phyloP scores from a whole-genome alignment of 2,329 filamentous ascomycete species.

The Microcyclospora pomicola region DNA sequence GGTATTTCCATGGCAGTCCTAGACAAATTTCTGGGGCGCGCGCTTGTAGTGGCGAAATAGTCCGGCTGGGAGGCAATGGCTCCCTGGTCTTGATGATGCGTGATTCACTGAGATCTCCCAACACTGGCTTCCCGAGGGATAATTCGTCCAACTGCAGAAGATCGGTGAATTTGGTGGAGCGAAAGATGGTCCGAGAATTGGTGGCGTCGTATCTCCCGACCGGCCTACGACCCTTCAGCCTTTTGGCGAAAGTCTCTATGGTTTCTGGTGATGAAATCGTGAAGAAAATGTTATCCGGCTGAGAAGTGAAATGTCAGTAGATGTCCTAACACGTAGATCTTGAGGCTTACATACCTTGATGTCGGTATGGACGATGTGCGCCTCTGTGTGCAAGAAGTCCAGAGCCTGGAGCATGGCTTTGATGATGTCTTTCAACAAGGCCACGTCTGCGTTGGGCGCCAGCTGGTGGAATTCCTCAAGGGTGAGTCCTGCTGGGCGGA shows the following conservation, averaged over 20 bases:
- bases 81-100: conserved; percentile 4
- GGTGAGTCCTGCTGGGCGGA: conserved; percentile 23
- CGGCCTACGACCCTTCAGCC: not conserved
- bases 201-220: not conserved
- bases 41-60: not conserved
- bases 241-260: not conserved
- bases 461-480: conserved; percentile 23
- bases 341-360: not conserved
- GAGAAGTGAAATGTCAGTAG: too few relatives aligned
- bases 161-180: not conserved
- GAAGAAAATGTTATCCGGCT: not conserved
- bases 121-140: conserved; percentile 12
- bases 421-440: conserved; percentile 1
- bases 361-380: conserved; percentile 1
- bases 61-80: not conserved
- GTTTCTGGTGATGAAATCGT: not conserved
- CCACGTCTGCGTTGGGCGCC: conserved; percentile 5
- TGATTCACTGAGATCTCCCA: conserved; percentile 28
- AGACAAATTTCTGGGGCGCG: conserved; percentile 26
- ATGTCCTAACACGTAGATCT: too few relatives aligned
- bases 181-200: not conserved
- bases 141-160: not conserved
- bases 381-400: conserved; percentile 1
- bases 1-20: conserved; percentile 22
- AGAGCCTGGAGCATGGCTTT: not conserved